Base-by-base conservation (phyloP, 306 rosid species). In the Clitoria ternatea region DNA sequence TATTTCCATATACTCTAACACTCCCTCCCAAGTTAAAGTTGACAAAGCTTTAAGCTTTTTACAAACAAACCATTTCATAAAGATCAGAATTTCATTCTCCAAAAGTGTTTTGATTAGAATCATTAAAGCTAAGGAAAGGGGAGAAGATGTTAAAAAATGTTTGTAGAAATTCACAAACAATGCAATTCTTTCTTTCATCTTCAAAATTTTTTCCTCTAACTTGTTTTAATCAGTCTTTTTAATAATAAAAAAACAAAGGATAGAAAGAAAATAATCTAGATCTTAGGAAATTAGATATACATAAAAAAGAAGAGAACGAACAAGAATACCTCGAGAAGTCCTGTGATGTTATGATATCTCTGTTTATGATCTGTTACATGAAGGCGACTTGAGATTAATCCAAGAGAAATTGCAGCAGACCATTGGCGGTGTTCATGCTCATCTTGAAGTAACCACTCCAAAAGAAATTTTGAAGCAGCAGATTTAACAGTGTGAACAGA, bases 351-450 rank as follows among this genome's bases (percentile, higher is more conserved):
- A 73, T 89, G 73, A 78, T 82, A 83, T 88, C 90, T 94, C 77
- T 87, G 91, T 84, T 80, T 83, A 84, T 89, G 95, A 77, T 94
- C 97, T 6, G 98, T 94, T 67, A 85, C 89, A 79, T 94, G 98
- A 32, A 90, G 89, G 83, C 90, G 83, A 77, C 97, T 85, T 61
- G 97, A 90, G 76, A 90, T 85, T 56, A 94, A 81, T 66, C 98
- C 98, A 63, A 94, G 90, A 77, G 97, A 94, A 78, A 94, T 89
- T 24, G 97, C 98, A 61, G 97, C 87, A 62, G 97, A 78, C 96
- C 95, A 94, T 72, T 85, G 97, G 12, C 84, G 92, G 68, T 87
- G 83, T 84, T 94, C 98, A 72, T 94, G 98, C 70, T 89, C 96
- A 74, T 83, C 84, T 81, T 90, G 97, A 73, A 87, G 78, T 83